These are phyloP conservation scores for Plasmodium billcollinsi DNA, from an alignment of 169 alveolate genomes.

Conservation along the genomic window DNA sequence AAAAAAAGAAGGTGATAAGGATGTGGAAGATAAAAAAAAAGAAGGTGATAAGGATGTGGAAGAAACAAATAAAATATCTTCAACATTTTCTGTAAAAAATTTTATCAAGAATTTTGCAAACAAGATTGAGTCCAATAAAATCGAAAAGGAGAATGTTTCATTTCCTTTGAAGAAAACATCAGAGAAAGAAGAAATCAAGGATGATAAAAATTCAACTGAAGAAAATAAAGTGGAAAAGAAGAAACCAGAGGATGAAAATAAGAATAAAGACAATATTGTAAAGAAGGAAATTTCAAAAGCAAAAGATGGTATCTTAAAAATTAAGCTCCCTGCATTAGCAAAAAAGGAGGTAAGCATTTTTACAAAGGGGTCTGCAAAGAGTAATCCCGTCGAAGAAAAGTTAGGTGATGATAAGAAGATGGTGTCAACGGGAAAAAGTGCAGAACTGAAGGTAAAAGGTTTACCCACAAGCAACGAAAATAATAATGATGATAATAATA, in stretches of 20 bases:
- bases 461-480: neutral
- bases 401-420: neutral
- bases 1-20: neutral
- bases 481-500: neutral
- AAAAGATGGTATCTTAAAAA: conserved; percentile 27
- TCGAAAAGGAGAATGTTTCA: neutral
- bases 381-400: neutral
- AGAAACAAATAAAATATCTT: conserved; percentile 4
- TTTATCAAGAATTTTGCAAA: conserved; percentile 12
- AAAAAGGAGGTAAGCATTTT: neutral
- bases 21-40: neutral
- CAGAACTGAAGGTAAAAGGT: neutral
- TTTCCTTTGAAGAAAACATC: neutral
- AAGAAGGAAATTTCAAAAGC: neutral
- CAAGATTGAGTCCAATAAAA: conserved; percentile 14
- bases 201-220: neutral
- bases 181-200: neutral
- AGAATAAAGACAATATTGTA: neutral
- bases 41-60: neutral
- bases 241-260: neutral
- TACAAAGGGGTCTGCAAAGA: too few species aligned
- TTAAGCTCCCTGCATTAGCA: conserved; percentile 17
- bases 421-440: neutral
- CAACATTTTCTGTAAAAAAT: conserved; percentile 9
- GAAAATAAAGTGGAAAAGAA: neutral